phyloP scores from a whole-genome alignment of 805 yeast species.

The Priceomyces medius region DNA sequence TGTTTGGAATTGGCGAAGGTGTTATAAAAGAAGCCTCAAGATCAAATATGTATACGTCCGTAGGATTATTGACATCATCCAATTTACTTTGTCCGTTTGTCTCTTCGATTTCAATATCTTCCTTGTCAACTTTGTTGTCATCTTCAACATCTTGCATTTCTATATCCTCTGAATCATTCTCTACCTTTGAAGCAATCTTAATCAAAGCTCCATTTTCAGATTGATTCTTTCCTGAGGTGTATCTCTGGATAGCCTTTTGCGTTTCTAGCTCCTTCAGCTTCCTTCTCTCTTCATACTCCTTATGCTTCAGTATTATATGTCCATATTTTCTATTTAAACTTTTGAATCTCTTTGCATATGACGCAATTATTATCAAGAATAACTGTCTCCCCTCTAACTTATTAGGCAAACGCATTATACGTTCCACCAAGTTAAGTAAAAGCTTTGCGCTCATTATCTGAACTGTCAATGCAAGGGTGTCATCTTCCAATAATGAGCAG shows the following conservation, averaged over 20 bases:
- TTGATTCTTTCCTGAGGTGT: constrained; percentile 25
- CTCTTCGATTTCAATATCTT: constrained; percentile 13
- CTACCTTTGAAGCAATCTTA: constrained; percentile 13
- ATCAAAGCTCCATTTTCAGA: constrained; percentile 13
- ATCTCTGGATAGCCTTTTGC: constrained; percentile 40
- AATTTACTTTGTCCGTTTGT: constrained; percentile 2
- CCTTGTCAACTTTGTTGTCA: constrained; percentile 11
- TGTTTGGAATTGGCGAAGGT: constrained; percentile 46
- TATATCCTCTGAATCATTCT: constrained; percentile 20
- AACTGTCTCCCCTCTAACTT: constrained; percentile 81
- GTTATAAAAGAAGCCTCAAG: constrained; percentile 54
- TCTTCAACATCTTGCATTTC: constrained; percentile 20
- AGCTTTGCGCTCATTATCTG: constrained; percentile 96
- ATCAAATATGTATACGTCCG: constrained; percentile 26
- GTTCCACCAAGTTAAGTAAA: constrained; percentile 80
- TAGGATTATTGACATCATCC: constrained; percentile 23
- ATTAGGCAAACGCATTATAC: constrained; percentile 78
- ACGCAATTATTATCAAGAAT: constrained; percentile 80
- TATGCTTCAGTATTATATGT: constrained; percentile 62
- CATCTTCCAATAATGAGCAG: constrained; percentile 77
- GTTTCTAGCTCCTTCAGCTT: constrained; percentile 40
- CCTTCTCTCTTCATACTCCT: constrained; percentile 47
- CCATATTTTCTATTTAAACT: constrained; percentile 71
- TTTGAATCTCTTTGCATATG: constrained; percentile 80
- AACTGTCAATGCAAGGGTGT: constrained; percentile 78